Conservation (phyloP, 2,329 filamentous ascomycete species). For the Colletotrichum caudatum region DNA sequence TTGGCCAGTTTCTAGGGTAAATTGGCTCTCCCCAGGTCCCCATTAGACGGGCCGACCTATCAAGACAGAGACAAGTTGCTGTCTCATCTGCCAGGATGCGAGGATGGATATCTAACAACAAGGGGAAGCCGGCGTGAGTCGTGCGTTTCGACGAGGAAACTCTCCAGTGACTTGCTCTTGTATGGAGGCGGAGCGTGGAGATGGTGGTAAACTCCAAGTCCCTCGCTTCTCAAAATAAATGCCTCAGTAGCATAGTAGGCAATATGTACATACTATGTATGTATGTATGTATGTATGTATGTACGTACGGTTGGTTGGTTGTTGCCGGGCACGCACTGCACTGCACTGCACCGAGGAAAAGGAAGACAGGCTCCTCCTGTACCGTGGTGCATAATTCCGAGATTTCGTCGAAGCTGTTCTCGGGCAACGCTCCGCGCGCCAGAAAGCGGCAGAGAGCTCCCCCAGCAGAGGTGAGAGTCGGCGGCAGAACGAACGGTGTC, state of each 20-base stretch:
- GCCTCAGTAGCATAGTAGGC: constrained; percentile 33
- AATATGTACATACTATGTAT: no score
- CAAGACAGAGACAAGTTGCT: constrained; percentile 41
- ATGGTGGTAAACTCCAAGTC: constrained; percentile 35
- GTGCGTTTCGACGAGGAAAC: constrained; percentile 41
- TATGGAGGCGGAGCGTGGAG: constrained; percentile 21
- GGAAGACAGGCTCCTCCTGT: not conserved
- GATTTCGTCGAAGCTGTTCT: constrained; percentile 38
- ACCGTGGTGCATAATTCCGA: constrained; percentile 19
- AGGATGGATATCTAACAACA: constrained; percentile 38
- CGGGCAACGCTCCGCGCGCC: constrained; percentile 36
- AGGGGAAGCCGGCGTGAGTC: constrained; percentile 42
- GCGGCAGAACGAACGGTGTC: constrained; percentile 22
- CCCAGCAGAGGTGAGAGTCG: constrained; percentile 8
- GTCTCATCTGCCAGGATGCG: constrained; percentile 42
- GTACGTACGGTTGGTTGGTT: no score
- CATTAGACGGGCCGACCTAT: constrained; percentile 42
- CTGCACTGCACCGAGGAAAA: not conserved
- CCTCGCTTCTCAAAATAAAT: constrained; percentile 32
- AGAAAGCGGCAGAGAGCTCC: constrained; percentile 19
- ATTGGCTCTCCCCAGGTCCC: constrained; percentile 35
- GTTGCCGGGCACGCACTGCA: constrained; percentile 3
- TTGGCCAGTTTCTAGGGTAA: constrained; percentile 39
- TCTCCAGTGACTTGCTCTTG: constrained; percentile 38
- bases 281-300: no score